Evolutionary conservation across 2,329 filamentous ascomycete genomes (phyloP).

Genomic region (Tolypocladium paradoxum): DNA sequence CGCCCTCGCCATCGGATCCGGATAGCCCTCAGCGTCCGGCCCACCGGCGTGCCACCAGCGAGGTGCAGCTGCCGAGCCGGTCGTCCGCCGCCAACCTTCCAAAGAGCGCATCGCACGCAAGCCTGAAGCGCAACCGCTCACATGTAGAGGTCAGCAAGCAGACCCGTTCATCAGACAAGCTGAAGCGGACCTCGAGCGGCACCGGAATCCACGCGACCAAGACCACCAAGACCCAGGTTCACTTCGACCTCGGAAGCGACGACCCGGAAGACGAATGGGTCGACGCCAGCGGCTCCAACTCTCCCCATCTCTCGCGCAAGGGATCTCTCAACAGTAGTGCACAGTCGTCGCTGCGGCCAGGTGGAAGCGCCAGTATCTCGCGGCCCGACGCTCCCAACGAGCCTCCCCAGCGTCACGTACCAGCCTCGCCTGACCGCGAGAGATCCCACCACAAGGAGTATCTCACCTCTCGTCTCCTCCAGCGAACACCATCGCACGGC

Average conservation of each 20-base stretch:
- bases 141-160: slow-evolving; percentile 44
- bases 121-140: slow-evolving; percentile 50
- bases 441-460: slow-evolving; percentile 48
- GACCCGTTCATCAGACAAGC: slow-evolving; percentile 37
- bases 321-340: slow-evolving; percentile 39
- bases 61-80: slow-evolving; percentile 37
- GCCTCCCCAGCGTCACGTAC: slow-evolving; percentile 5
- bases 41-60: slow-evolving; percentile 40
- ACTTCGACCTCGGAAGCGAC: slow-evolving; percentile 50
- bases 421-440: slow-evolving; percentile 26
- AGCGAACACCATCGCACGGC: slow-evolving; percentile 50
- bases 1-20: slow-evolving; percentile 25
- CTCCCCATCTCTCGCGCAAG: slow-evolving; percentile 39
- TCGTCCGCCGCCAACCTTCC: slow-evolving; percentile 33
- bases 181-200: slow-evolving; percentile 43
- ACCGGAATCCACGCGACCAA: slow-evolving; percentile 32
- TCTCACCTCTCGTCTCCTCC: slow-evolving; percentile 56
- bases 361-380: slow-evolving; percentile 20
- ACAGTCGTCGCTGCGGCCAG: slow-evolving; percentile 33
- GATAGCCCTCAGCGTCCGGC: slow-evolving; percentile 15
- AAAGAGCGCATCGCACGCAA: slow-evolving; percentile 44
- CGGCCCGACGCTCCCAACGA: slow-evolving; percentile 24
- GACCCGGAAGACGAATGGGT: slow-evolving; percentile 50
- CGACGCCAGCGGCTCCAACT: slow-evolving; percentile 53
- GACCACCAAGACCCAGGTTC: slow-evolving; percentile 39